phyloP scores from a whole-genome alignment of 2,329 filamentous ascomycete genomes.

The Pleomassaria siparia region DNA sequence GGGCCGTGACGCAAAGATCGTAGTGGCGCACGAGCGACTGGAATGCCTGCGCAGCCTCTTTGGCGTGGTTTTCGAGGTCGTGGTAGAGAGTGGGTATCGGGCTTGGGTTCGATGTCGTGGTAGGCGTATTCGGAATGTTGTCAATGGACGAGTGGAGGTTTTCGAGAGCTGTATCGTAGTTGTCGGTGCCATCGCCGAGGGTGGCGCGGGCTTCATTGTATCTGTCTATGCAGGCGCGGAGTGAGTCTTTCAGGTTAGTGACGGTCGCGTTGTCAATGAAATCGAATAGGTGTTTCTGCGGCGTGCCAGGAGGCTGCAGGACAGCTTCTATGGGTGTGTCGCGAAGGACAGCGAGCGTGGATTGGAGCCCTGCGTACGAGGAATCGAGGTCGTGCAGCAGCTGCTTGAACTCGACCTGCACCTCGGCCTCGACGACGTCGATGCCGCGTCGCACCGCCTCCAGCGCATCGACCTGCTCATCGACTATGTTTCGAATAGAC shows the following conservation, averaged over 20 bases:
- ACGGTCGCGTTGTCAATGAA: conserved; percentile 76
- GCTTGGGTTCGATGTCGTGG: conserved; percentile 33
- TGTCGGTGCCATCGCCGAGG: conserved; percentile 56
- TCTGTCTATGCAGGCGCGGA: conserved; percentile 71
- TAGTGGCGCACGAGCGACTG: conserved; percentile 84
- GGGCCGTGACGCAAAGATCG: conserved; percentile 87
- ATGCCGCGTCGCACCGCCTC: conserved; percentile 48
- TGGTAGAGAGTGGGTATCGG: conserved; percentile 52
- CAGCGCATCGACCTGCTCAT: conserved; percentile 48
- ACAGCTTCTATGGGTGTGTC: conserved; percentile 65
- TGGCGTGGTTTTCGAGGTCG: conserved; percentile 70
- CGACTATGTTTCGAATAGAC: conserved; percentile 45
- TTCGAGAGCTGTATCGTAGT: conserved; percentile 72
- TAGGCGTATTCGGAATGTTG: conserved; percentile 33
- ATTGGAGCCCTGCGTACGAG: conserved; percentile 64
- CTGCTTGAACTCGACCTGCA: conserved; percentile 51
- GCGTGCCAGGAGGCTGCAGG: conserved; percentile 56
- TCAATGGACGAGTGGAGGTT: conserved; percentile 39
- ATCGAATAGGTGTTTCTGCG: conserved; percentile 66
- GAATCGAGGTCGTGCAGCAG: conserved; percentile 67
- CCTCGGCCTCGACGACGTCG: conserved; percentile 44
- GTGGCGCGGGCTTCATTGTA: conserved; percentile 68
- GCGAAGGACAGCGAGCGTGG: conserved; percentile 66
- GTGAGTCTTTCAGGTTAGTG: conserved; percentile 62
- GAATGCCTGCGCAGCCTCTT: conserved; percentile 78